phyloP scores from a whole-genome alignment of 352 stramenopile species.

The Globisporangium rhizosaccharum region DNA sequence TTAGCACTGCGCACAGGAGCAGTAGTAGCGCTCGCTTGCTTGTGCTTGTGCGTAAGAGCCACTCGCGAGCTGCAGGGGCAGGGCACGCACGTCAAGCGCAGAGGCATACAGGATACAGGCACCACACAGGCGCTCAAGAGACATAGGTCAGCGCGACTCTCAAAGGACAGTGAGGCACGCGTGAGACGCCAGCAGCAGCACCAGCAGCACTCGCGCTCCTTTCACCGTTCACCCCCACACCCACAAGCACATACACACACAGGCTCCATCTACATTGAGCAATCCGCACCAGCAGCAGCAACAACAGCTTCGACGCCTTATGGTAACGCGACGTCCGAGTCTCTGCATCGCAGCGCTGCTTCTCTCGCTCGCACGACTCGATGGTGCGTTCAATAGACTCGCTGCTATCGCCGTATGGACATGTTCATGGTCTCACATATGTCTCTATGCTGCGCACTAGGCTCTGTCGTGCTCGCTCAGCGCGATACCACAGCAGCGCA shows the following conservation, averaged over 20 bases:
- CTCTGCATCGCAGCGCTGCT: conserved; percentile 12
- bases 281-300: not conserved
- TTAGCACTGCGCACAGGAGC: not conserved
- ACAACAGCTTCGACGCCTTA: not conserved
- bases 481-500: not conserved
- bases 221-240: too few species aligned
- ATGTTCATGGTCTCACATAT: too few species aligned
- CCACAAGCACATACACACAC: not conserved
- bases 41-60: too few species aligned
- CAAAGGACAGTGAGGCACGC: too few species aligned
- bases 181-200: not conserved
- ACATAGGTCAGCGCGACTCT: not conserved
- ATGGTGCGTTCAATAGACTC: not conserved
- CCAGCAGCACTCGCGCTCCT: not conserved
- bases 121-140: not conserved
- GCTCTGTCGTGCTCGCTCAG: not conserved
- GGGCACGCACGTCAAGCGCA: not conserved
- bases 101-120: not conserved
- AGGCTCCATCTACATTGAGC: not conserved
- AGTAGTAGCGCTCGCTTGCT: too few species aligned
- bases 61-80: too few species aligned
- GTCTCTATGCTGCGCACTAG: too few species aligned
- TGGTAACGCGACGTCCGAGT: conserved; percentile 7
- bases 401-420: too few species aligned
- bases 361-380: conserved; percentile 6